Conservation (phyloP, 2,329 filamentous ascomycete genomes). For the Dendrostoma leiphaemia region DNA sequence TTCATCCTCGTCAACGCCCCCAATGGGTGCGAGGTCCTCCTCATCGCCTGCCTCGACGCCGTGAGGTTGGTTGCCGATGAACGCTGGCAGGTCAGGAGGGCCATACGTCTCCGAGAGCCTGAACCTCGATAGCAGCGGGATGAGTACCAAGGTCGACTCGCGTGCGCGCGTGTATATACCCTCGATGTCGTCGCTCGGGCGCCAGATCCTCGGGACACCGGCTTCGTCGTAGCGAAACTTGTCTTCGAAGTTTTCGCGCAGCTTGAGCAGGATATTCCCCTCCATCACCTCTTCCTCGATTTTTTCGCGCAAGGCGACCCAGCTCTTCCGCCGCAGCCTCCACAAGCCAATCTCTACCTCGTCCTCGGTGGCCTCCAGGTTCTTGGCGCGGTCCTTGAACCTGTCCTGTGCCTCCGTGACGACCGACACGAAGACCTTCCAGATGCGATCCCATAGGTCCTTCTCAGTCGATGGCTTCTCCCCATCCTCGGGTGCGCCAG, state of each 20-base stretch:
- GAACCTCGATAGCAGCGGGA: conserved; percentile 86
- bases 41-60: conserved; percentile 80
- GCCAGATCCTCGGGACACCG: conserved; percentile 94
- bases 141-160: conserved; percentile 86
- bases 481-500: conserved; percentile 74
- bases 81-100: conserved; percentile 78
- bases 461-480: conserved; percentile 74
- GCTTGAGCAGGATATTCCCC: conserved; percentile 90
- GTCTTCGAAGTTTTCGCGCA: conserved; percentile 98
- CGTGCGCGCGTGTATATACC: conserved; percentile 88
- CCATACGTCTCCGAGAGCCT: conserved; percentile 70
- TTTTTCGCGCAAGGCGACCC: conserved; percentile 84
- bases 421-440: conserved; percentile 78
- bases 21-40: conserved; percentile 84
- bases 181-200: conserved; percentile 95
- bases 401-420: conserved; percentile 82
- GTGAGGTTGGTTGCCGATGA: conserved; percentile 75
- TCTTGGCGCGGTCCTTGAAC: conserved; percentile 85
- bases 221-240: conserved; percentile 97
- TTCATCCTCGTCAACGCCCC: conserved; percentile 91
- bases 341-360: conserved; percentile 92
- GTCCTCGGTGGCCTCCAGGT: conserved; percentile 87
- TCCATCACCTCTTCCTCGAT: conserved; percentile 98
- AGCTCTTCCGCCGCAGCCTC: conserved; percentile 90
- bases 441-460: conserved; percentile 94